These are phyloP conservation scores for Yarrowia divulgata DNA, from an alignment of 805 yeast species.

Conservation along the genomic window DNA sequence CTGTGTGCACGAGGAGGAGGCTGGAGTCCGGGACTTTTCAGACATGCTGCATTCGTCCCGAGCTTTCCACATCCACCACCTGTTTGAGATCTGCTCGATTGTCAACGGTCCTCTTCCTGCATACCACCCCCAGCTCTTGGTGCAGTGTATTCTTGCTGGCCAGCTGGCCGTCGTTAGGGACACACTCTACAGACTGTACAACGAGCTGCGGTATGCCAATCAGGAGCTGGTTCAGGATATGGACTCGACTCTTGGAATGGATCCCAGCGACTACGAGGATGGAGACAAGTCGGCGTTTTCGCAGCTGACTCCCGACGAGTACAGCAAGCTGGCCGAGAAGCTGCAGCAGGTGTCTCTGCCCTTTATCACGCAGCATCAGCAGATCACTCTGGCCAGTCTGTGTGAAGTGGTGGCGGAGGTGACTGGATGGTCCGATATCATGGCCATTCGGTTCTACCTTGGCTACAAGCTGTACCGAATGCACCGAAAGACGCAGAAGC, in stretches of 20 bases:
- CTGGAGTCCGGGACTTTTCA: slow-evolving; percentile 57
- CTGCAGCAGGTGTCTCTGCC: slow-evolving; percentile 74
- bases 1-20: slow-evolving; percentile 62
- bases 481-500: slow-evolving; percentile 58
- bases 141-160: slow-evolving; percentile 74
- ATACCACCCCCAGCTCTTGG: slow-evolving; percentile 87
- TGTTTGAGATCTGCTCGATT: slow-evolving; percentile 75
- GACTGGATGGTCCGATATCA: slow-evolving; percentile 58
- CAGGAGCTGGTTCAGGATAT: slow-evolving; percentile 53
- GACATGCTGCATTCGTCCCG: slow-evolving; percentile 39
- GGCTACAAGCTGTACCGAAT: slow-evolving; percentile 73
- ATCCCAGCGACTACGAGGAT: slow-evolving; percentile 7
- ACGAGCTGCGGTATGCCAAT: slow-evolving; percentile 60
- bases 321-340: slow-evolving; percentile 62
- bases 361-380: slow-evolving; percentile 88
- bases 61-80: slow-evolving; percentile 46
- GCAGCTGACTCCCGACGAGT: slow-evolving; percentile 45
- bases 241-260: slow-evolving; percentile 44
- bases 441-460: slow-evolving; percentile 73
- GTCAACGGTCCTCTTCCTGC: slow-evolving; percentile 89
- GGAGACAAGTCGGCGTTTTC: neutral
- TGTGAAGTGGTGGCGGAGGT: slow-evolving; percentile 69
- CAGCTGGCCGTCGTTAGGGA: slow-evolving; percentile 62
- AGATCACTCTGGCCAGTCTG: slow-evolving; percentile 76
- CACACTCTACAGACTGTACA: slow-evolving; percentile 62